Conservation (phyloP, 805 yeast species). For the Metschnikowia arizonensis region DNA sequence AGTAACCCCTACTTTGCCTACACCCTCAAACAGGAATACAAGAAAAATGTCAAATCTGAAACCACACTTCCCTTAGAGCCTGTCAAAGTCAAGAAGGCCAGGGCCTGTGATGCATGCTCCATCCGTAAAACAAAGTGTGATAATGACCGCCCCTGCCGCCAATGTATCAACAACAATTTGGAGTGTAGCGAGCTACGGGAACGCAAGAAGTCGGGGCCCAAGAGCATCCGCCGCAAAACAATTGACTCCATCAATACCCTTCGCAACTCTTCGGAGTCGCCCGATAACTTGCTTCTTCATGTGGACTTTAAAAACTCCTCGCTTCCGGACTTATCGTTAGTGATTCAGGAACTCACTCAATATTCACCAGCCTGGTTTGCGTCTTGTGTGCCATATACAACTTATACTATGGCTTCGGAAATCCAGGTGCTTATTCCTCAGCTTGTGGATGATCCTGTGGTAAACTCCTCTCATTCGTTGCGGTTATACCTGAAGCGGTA, state of each 20-base stretch:
- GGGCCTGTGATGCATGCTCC: conserved; percentile 45
- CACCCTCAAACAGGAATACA: conserved; percentile 10
- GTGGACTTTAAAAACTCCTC: conserved; percentile 3
- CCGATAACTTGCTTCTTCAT: conserved; percentile 3
- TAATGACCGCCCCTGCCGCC: conserved; percentile 34
- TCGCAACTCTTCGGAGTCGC: conserved; percentile 9
- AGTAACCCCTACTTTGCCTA: conserved; percentile 17
- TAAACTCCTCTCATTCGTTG: neutral
- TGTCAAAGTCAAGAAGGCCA: conserved; percentile 18
- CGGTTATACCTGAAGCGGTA: conserved; percentile 3
- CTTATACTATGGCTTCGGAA: conserved; percentile 7
- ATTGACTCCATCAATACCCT: conserved; percentile 26
- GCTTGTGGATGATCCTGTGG: conserved; percentile 1
- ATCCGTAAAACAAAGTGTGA: conserved; percentile 40
- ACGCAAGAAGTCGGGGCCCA: conserved; percentile 42
- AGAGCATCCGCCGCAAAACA: conserved; percentile 32
- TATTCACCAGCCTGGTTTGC: conserved; percentile 1
- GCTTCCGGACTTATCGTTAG: conserved; percentile 5
- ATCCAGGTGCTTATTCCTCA: neutral
- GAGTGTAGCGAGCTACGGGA: conserved; percentile 36
- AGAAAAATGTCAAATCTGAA: neutral
- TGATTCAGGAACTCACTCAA: conserved; percentile 2
- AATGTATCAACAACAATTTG: conserved; percentile 34
- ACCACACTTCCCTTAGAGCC: conserved; percentile 5
- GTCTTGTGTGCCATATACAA: conserved; percentile 9